Evolutionary conservation across 306 rosid genomes (phyloP).

Genomic region (Trichosanthes cucumerina): DNA sequence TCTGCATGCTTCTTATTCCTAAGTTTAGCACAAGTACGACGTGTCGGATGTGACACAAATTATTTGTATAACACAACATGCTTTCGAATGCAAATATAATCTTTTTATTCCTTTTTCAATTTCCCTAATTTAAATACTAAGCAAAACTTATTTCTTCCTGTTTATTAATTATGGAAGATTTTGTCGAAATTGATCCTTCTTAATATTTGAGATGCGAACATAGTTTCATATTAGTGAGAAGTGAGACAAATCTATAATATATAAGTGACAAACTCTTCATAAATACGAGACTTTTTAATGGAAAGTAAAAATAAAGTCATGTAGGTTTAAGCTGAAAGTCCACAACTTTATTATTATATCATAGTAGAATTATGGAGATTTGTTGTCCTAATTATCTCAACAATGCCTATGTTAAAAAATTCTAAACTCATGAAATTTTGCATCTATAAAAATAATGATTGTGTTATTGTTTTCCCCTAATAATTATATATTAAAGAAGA

Average conservation of each 20-base stretch:
- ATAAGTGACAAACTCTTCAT: no score
- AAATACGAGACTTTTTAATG: no score
- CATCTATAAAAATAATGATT: no score
- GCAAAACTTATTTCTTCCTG: background rate
- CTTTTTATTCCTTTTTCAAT: background rate
- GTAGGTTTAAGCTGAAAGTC: no score
- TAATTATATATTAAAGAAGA: background rate
- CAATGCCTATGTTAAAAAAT: background rate
- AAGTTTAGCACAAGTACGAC: background rate
- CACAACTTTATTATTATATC: no score
- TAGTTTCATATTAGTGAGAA: no score
- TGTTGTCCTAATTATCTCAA: background rate
- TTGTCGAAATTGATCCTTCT: no score
- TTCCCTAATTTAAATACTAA: background rate
- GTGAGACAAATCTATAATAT: no score
- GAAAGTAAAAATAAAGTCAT: no score
- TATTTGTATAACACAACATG: background rate
- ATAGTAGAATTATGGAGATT: background rate
- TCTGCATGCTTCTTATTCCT: background rate
- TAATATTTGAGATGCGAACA: no score
- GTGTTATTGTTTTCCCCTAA: fast-evolving
- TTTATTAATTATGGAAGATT: no score
- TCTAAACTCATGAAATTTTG: background rate
- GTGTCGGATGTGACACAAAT: slow-evolving; percentile 7
- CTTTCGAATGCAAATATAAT: background rate